These are phyloP conservation scores for Neonothopanus nambi DNA, from an alignment of 1,284 basidiomycete species.

Conservation along the genomic window DNA sequence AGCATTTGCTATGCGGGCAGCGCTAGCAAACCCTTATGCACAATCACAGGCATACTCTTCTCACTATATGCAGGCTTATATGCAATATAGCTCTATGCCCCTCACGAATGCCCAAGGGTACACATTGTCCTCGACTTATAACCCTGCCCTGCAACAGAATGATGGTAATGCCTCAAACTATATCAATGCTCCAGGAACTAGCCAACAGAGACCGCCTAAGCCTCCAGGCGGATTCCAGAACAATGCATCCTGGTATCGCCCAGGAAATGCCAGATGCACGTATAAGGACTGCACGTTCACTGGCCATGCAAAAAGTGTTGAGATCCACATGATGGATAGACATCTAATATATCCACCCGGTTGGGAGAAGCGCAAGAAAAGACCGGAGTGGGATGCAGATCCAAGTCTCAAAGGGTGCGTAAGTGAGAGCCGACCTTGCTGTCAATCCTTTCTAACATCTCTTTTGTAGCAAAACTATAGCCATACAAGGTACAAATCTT, in stretches of 20 bases:
- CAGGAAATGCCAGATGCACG: slow-evolving; percentile 64
- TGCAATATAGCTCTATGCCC: slow-evolving; percentile 25
- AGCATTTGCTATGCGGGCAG: slow-evolving; percentile 3
- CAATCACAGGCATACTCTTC: slow-evolving; percentile 29
- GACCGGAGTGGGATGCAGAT: slow-evolving; percentile 72
- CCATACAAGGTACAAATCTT: slow-evolving; percentile 82
- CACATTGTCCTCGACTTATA: slow-evolving; percentile 52
- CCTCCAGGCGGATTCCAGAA: slow-evolving; percentile 1
- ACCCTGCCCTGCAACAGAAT: too few species aligned
- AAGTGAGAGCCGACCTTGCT: slow-evolving; percentile 15
- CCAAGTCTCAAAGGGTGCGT: slow-evolving; percentile 70
- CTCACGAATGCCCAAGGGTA: slow-evolving; percentile 53
- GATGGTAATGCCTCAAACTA: background rate
- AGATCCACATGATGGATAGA: slow-evolving; percentile 88
- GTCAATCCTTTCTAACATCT: slow-evolving; percentile 1
- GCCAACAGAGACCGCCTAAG: slow-evolving; percentile 6
- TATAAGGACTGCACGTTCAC: slow-evolving; percentile 71
- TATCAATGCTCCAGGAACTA: background rate
- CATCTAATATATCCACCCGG: slow-evolving; percentile 82
- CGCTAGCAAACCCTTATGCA: slow-evolving; percentile 13
- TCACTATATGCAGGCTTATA: slow-evolving; percentile 66
- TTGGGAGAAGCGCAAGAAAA: slow-evolving; percentile 66
- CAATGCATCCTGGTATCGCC: slow-evolving; percentile 56
- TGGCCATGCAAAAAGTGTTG: slow-evolving; percentile 74
- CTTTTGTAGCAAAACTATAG: slow-evolving; percentile 57